phyloP scores from a whole-genome alignment of 2,329 filamentous ascomycete species.

The Aspergillus udagawae region DNA sequence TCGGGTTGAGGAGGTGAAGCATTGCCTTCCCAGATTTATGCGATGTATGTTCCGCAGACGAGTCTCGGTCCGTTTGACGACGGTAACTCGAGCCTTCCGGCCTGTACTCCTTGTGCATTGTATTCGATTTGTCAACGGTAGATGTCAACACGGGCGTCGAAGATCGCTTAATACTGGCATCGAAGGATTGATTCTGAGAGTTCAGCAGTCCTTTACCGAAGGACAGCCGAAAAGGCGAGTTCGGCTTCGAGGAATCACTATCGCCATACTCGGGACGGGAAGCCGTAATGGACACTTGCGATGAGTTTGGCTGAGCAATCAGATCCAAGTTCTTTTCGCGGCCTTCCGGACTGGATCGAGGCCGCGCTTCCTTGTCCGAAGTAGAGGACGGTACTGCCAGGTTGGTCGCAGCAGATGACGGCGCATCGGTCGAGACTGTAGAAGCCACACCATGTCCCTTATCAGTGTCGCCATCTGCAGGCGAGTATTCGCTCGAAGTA shows the following conservation, averaged over 20 bases:
- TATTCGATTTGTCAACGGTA: conserved; percentile 18
- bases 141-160: conserved; percentile 22
- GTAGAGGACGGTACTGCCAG: conserved; percentile 25
- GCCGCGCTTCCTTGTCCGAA: conserved; percentile 23
- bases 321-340: conserved; percentile 17
- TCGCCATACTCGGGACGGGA: conserved; percentile 24
- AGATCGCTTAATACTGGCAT: conserved; percentile 24
- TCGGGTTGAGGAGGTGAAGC: conserved; percentile 57
- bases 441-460: conserved; percentile 19
- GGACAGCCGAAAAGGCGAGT: conserved; percentile 33
- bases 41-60: conserved; percentile 21
- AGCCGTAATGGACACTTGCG: conserved; percentile 21
- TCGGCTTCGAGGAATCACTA: conserved; percentile 27
- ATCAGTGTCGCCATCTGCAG: conserved; percentile 18
- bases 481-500: conserved; percentile 17
- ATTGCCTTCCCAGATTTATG: conserved; percentile 46
- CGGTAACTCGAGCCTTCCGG: conserved; percentile 19
- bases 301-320: conserved; percentile 23
- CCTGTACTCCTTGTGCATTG: conserved; percentile 24
- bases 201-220: conserved; percentile 30
- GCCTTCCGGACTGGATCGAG: conserved; percentile 31
- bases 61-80: conserved; percentile 26
- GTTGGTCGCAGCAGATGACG: conserved; percentile 26
- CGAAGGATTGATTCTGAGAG: conserved; percentile 18
- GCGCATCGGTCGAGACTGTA: conserved; percentile 16